A percentile compares a stretch with the other conserved stretches of the same genome.
phyloP scores from a whole-genome alignment of 1,284 basidiomycete species.

The Rhizopogon parksii region DNA sequence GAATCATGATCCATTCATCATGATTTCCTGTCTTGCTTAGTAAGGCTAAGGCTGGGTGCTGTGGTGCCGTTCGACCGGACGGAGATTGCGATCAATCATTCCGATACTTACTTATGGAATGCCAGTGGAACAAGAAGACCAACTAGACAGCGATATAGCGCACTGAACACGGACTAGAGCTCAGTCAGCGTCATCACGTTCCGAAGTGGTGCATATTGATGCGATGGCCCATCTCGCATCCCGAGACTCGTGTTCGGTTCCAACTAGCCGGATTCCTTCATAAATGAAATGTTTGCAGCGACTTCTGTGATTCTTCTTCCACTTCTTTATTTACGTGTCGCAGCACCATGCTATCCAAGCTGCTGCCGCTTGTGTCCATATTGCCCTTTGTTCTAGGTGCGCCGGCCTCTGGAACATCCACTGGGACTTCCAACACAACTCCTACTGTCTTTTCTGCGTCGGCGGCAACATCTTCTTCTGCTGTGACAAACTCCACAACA shows the following conservation, averaged over 20 bases:
- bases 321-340: background rate
- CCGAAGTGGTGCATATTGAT: too few species aligned
- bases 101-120: too few species aligned
- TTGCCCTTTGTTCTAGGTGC: background rate
- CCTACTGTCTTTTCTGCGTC: background rate
- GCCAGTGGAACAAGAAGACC: too few species aligned
- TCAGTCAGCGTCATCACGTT: too few species aligned
- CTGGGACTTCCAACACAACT: background rate
- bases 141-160: too few species aligned
- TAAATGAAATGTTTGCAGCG: background rate
- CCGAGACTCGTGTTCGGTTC: background rate
- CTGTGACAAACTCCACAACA: background rate
- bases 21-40: too few species aligned
- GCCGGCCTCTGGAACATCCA: background rate
- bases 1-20: too few species aligned
- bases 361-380: constrained; percentile 1
- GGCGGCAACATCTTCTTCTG: background rate
- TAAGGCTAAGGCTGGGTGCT: too few species aligned
- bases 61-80: too few species aligned
- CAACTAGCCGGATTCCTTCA: background rate
- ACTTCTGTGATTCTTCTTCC: background rate
- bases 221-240: background rate
- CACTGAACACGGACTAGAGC: too few species aligned
- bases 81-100: too few species aligned
- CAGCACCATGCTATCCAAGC: background rate